phyloP scores from a whole-genome alignment of 441 rosid species.

The Theobroma grandiflorum region DNA sequence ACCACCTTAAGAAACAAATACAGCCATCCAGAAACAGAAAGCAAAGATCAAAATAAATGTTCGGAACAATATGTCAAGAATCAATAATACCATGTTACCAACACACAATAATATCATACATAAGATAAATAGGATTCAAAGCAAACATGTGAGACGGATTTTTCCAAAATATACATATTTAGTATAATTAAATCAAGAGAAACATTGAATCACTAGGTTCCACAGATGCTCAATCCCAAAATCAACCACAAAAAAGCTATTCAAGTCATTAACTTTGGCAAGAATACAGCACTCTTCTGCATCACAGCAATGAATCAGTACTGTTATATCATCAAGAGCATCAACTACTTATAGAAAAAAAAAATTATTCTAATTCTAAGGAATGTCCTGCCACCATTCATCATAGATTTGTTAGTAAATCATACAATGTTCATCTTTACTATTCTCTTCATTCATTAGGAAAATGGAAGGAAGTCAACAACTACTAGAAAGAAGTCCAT shows the following conservation, averaged over 20 bases:
- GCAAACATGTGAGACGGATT: constrained; percentile 10
- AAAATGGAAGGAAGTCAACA: not conserved
- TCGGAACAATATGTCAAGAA: constrained; percentile 6
- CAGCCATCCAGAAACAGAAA: not conserved
- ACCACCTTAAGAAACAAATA: not conserved
- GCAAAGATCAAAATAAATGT: not conserved
- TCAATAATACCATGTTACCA: constrained; percentile 13
- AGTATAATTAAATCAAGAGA: not conserved
- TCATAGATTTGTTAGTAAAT: constrained; percentile 6
- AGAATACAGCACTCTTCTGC: not conserved
- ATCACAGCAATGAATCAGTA: not conserved
- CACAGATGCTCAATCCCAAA: not conserved
- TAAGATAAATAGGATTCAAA: constrained; percentile 6
- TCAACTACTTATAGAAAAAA: not conserved
- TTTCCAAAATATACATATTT: constrained; percentile 13
- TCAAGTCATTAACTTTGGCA: constrained; percentile 17
- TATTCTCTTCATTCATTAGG: not conserved
- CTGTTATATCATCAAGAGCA: not conserved
- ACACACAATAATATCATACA: constrained; percentile 7
- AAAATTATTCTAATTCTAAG: not conserved
- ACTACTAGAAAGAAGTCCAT: not conserved
- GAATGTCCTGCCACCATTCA: not conserved
- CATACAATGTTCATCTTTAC: constrained; percentile 8
- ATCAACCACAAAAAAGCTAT: not conserved
- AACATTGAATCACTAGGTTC: constrained; percentile 9